phyloP scores from a whole-genome alignment of 139 green algal species.

The Coelastrella sp. region DNA sequence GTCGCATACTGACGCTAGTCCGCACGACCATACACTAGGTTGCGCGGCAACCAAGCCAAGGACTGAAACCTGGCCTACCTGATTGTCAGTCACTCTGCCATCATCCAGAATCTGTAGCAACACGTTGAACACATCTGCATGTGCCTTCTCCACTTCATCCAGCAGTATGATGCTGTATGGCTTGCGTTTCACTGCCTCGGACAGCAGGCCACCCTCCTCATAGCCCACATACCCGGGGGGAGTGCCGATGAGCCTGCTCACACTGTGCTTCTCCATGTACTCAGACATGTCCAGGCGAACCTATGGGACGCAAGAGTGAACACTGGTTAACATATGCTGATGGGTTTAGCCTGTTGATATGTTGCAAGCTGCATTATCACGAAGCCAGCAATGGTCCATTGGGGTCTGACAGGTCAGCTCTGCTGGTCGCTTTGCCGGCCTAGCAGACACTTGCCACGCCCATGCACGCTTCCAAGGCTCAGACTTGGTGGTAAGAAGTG shows the following conservation, averaged over 20 bases:
- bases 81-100: conserved; percentile 92
- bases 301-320: too few relatives aligned
- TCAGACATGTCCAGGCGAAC: conserved; percentile 70
- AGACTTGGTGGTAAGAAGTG: too few relatives aligned
- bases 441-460: too few relatives aligned
- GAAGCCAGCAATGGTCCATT: too few relatives aligned
- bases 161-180: conserved; percentile 94
- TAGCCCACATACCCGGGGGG: conserved; percentile 93
- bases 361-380: too few relatives aligned
- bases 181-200: conserved; percentile 81
- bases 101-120: conserved; percentile 97
- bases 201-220: conserved; percentile 94
- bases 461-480: too few relatives aligned
- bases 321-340: too few relatives aligned
- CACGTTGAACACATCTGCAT: conserved; percentile 99
- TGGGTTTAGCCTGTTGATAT: too few relatives aligned
- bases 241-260: conserved; percentile 88
- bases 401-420: too few relatives aligned
- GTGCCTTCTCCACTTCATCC: conserved; percentile 99
- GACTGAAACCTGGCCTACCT: conserved; percentile 32
- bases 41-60: neutral
- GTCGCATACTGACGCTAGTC: too few relatives aligned
- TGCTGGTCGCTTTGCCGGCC: too few relatives aligned
- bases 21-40: too few relatives aligned
- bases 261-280: conserved; percentile 97